Base-by-base conservation (phyloP, 116 monocot species). In the Phalaenopsis hybrid region DNA sequence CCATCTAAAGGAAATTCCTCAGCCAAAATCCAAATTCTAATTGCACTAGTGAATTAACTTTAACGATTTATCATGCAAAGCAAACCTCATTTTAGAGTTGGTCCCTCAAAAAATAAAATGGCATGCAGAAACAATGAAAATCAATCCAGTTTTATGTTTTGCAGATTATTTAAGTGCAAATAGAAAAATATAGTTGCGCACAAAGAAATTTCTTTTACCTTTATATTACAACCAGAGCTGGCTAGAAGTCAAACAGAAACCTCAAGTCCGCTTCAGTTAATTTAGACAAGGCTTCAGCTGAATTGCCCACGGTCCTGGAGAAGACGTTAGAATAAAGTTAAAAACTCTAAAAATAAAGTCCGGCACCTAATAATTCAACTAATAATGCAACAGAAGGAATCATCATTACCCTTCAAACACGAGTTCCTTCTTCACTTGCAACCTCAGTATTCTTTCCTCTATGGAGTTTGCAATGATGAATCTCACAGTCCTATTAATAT, bases 371-470 rank as follows among this genome's bases (percentile, higher is more conserved):
- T 15, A 13, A 23, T 31, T 7, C 37, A 8, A 57, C 17, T 51
- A 12, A 37, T 37, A 37, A 41, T 73, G 8, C 12, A 5, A 12
- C 49, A 67, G 63, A 37, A 61, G 68, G 17, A 18, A 20, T 34
- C 6, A 78, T 81, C 77, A 75, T 82, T 77, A 95, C 96, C 96
- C 96, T 89, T 96, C 87, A 80, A 93, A 89, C 31, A 93, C 86
- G 44, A 92, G 88, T 78, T 90, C 82, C 81, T 96, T 96, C 78
- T 96, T 96, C 84, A 89, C 89, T 81, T 96, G 93, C 78, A 96
- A 79, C 81, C 86, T 86, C 50, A 96, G 83, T 79, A 96, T 90
- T 76, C 96, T 88, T 82, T 96, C 96, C 78, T 96, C 96, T 13
- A 96, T 86, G 0, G 90, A 93, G 81, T 86, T 87, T 85, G 89